Evolutionary conservation across 2,329 filamentous ascomycete species (phyloP).

Genomic region (Fusarium sp.): DNA sequence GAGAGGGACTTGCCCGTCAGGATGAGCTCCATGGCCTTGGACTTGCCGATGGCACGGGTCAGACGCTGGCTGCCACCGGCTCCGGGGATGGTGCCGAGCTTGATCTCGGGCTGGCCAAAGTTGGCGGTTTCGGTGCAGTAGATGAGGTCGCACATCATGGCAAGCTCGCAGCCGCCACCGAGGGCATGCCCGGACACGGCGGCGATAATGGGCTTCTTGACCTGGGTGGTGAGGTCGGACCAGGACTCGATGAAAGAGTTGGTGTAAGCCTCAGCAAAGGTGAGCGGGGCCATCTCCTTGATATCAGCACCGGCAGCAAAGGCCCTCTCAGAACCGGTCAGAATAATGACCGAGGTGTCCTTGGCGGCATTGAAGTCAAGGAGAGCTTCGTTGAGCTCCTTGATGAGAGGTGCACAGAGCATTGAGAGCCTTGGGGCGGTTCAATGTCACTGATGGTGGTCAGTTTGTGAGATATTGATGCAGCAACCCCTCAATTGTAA

Average conservation of each 20-base stretch:
- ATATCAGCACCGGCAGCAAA: constrained; percentile 98
- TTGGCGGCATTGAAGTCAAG: constrained; percentile 76
- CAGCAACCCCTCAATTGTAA: neutral
- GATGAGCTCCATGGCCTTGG: constrained; percentile 90
- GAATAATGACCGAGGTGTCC: constrained; percentile 79
- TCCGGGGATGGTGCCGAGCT: constrained; percentile 91
- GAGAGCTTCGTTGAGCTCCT: constrained; percentile 86
- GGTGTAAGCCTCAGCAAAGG: constrained; percentile 88
- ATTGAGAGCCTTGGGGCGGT: constrained; percentile 95
- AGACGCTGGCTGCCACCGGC: constrained; percentile 92
- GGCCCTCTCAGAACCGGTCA: constrained; percentile 90
- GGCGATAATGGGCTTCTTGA: constrained; percentile 95
- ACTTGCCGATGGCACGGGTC: constrained; percentile 85
- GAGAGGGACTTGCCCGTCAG: constrained; percentile 87
- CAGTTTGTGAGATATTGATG: neutral
- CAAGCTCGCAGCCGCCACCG: constrained; percentile 94
- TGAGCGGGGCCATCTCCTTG: constrained; percentile 97
- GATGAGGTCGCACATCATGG: constrained; percentile 96
- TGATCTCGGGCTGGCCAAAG: constrained; percentile 98
- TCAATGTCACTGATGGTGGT: constrained; percentile 78
- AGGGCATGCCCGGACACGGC: constrained; percentile 96
- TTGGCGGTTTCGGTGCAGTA: constrained; percentile 89
- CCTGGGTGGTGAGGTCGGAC: constrained; percentile 83
- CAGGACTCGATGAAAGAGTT: constrained; percentile 95
- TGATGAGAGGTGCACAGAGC: constrained; percentile 89